phyloP scores from a whole-genome alignment of 2,329 filamentous ascomycete genomes.

The Colletotrichum tanaceti region DNA sequence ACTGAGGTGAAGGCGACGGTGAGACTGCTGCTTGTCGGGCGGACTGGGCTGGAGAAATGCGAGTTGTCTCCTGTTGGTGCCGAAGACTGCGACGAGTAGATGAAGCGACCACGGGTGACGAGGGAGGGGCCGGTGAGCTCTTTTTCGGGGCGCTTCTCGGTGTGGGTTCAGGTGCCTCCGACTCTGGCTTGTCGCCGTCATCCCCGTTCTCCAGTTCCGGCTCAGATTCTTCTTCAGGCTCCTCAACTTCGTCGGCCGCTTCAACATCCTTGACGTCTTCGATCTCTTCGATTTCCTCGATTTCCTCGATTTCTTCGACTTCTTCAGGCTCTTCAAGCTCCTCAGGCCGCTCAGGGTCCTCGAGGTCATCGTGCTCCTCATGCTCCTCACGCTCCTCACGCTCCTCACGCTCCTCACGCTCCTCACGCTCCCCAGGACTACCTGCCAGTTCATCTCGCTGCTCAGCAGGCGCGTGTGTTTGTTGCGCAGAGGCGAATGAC shows the following conservation, averaged over 20 bases:
- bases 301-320: too few species aligned
- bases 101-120: slow-evolving; percentile 39
- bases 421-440: slow-evolving; percentile 9
- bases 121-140: slow-evolving; percentile 47
- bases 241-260: slow-evolving; percentile 1
- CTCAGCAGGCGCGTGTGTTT: slow-evolving; percentile 36
- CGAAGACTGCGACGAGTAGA: slow-evolving; percentile 48
- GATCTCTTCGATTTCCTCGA: background rate
- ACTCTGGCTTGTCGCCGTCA: slow-evolving; percentile 29
- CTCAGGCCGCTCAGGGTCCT: background rate
- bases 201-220: slow-evolving; percentile 12
- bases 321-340: background rate
- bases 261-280: too few species aligned
- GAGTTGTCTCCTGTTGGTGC: slow-evolving; percentile 55
- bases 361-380: slow-evolving; percentile 12
- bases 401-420: slow-evolving; percentile 4
- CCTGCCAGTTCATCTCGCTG: background rate
- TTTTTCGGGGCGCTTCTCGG: slow-evolving; percentile 42
- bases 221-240: slow-evolving; percentile 5
- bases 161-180: slow-evolving; percentile 35
- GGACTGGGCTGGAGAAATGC: slow-evolving; percentile 57
- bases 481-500: slow-evolving; percentile 37
- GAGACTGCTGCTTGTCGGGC: slow-evolving; percentile 67
- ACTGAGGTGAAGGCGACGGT: slow-evolving; percentile 77
- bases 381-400: background rate